Conservation (phyloP, 371 early-diverging fungal species). For the Mortierella sp. region DNA sequence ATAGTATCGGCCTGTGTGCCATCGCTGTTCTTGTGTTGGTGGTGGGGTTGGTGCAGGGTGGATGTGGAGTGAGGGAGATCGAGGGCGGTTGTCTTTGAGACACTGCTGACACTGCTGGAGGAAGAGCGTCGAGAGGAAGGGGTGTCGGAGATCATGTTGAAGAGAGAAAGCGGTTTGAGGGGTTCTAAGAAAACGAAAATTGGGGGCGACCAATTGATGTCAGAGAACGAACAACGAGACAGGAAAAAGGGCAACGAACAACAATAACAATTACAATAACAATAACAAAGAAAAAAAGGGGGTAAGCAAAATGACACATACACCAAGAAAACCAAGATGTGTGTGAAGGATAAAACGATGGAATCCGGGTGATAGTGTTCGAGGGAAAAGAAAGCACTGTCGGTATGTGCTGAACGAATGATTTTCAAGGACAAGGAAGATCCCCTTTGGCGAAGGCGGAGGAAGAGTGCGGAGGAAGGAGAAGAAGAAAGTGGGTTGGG, state of each 20-base stretch:
- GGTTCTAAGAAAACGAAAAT: constrained; percentile 1
- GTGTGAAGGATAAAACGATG: not conserved
- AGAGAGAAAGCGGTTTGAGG: not conserved
- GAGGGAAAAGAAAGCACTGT: not conserved
- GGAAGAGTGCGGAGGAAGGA: not conserved
- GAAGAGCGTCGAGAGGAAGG: constrained; percentile 28
- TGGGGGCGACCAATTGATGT: not conserved
- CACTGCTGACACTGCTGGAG: constrained; percentile 17
- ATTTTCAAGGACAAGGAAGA: not conserved
- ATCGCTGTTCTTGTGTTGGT: constrained; percentile 14
- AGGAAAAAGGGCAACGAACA: not conserved
- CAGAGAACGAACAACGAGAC: constrained; percentile 3
- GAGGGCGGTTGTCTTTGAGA: constrained; percentile 34
- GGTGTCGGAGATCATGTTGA: not conserved
- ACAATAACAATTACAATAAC: not conserved
- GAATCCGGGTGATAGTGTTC: not conserved
- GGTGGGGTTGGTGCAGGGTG: constrained; percentile 14
- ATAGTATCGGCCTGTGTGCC: constrained; percentile 1
- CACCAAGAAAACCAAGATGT: not conserved
- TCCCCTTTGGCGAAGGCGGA: too few relatives aligned
- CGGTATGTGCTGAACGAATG: not conserved
- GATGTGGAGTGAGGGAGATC: constrained; percentile 12
- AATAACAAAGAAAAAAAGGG: not conserved
- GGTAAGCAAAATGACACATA: not conserved
- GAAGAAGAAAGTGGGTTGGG: too few relatives aligned